Base-by-base conservation (phyloP, 495 filamentous ascomycete genomes). In the Aspergillus ellipticus region DNA sequence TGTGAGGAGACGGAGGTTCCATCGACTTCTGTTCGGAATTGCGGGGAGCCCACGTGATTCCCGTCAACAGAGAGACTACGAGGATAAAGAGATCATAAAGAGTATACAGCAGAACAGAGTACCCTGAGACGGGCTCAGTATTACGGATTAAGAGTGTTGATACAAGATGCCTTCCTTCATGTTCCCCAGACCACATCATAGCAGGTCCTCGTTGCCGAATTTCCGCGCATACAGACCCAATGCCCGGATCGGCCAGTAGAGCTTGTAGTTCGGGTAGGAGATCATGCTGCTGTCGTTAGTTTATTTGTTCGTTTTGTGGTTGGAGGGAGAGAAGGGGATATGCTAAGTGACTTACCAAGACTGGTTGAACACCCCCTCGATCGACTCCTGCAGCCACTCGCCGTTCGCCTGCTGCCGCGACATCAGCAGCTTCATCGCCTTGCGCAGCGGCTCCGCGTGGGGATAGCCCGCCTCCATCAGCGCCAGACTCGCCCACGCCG, bases 301-400 rank as follows among this genome's bases (percentile, higher is more conserved):
- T 90, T 26, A 83, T n/a, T n/a, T n/a, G n/a, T n/a, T n/a, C n/a
- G n/a, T n/a, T n/a, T n/a, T n/a, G n/a, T n/a, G n/a, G n/a, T n/a
- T n/a, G n/a, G n/a, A n/a, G n/a, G n/a, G n/a, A n/a, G n/a, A n/a
- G n/a, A n/a, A n/a, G n/a, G n/a, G n/a, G n/a, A n/a, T n/a, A n/a
- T n/a, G n/a, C n/a, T n/a, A n/a, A n/a, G n/a, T n/a, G n/a, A 82
- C 83, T 72, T 64, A 87, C 85, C 94, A 97, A 65, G 85, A 96
- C 76, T 97, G 96, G 73, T 98, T 98, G 76, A 98, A 98, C 11
- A 98, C 94, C 6, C 94, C 94, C 66, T 98, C 94, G 62, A 98
- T 97, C 0, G 85, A 85, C 73, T 98, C 94, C 65, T 97, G 93
- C 58, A 87, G 69, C 94, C 94, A 98, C 16, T 60, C 41, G 1